Base-by-base conservation (phyloP, 805 yeast genomes). In the Yarrowia osloensis region DNA sequence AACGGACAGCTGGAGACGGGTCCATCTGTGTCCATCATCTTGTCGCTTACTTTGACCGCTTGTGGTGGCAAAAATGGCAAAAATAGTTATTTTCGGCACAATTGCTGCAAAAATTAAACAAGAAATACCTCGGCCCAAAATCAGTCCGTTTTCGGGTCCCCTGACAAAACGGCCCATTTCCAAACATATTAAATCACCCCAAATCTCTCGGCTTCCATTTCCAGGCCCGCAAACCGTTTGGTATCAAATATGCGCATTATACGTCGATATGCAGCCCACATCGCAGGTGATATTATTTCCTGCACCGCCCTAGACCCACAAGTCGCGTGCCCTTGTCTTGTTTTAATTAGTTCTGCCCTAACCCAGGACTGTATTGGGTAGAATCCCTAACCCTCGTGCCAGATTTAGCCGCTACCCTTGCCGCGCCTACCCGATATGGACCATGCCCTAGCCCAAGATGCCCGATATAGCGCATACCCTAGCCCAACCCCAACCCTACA, bases 221-320 rank as follows among this genome's bases (percentile, higher is more conserved):
- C 31, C 31, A 8, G 31, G 6, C 9, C 31, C 31, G 6, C 9
- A 33, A 39, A 42, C 46, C 46, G 46, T 42, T 39, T 42, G 46
- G 8, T 6, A 15, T 13, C 15, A 42, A 24, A 44, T n/a, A n/a
- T 17, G 49, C 49, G 24, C 29, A 13, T 13, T 22, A 44, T 44
- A 44, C 49, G 49, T 44, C 29, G 29, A 17, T 15, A 12, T 42
- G 47, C 47, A 42, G 44, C 21, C 11, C 21, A 11, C 44, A 40
- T 40, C 44, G 44, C 44, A 40, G 44, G 22, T 40, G 8, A 22
- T 42, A 42, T 42, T 42, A 42, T 42, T 42, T 1, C 28, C 17
- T 42, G 47, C 47, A 42, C 47, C 13, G 47, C 47, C 46, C 42
- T 33, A 39, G 47, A 42, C 47, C 49, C 49, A 44, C 49, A 5